These are phyloP conservation scores for Liquidambar formosana DNA, from an alignment of 164 flowering plant genomes.

Conservation along the genomic window DNA sequence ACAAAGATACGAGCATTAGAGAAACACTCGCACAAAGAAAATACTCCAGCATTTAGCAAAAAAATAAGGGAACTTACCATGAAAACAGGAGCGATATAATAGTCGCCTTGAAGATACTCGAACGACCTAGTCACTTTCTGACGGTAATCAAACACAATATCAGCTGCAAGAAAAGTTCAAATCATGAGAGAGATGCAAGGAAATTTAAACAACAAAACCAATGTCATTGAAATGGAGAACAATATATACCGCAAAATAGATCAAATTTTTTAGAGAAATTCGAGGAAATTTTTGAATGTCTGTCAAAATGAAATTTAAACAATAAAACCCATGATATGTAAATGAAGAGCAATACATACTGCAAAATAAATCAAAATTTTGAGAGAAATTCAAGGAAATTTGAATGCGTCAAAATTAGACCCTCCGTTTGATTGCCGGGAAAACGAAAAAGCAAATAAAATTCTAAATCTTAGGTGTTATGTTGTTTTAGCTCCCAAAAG, in stretches of 20 bases:
- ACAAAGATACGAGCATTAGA: too few relatives aligned
- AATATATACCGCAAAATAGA: background rate
- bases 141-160: conserved; percentile 93
- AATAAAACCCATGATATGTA: background rate
- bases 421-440: background rate
- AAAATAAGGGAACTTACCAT: conserved; percentile 47
- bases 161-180: conserved; percentile 53
- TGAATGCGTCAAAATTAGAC: background rate
- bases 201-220: background rate
- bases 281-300: too few relatives aligned
- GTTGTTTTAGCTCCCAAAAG: too few relatives aligned
- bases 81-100: conserved; percentile 87
- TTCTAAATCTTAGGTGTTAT: background rate
- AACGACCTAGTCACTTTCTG: conserved; percentile 90
- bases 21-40: background rate
- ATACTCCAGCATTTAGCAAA: too few relatives aligned
- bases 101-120: conserved; percentile 89
- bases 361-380: too few relatives aligned
- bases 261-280: too few relatives aligned
- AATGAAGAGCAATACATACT: background rate
- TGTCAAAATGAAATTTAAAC: background rate
- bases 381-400: too few relatives aligned
- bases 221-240: background rate
- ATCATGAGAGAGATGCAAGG: background rate
- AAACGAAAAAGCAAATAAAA: background rate